These are phyloP conservation scores for Moesziomyces antarcticus DNA, from an alignment of 1,284 basidiomycete genomes.

Conservation along the genomic window DNA sequence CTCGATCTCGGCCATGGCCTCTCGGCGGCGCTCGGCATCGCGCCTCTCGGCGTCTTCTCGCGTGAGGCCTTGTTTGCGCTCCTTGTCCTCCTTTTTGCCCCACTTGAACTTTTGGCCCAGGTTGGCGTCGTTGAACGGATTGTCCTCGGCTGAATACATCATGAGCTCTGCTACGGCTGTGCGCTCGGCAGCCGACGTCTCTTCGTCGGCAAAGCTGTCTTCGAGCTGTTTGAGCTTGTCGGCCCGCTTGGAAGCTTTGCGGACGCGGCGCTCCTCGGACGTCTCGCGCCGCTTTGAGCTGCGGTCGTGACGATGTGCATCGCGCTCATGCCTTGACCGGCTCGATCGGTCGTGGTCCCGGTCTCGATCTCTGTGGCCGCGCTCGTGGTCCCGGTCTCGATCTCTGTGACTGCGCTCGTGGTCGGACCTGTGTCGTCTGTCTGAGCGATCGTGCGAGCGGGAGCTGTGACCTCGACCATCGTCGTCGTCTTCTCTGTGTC, in stretches of 20 bases:
- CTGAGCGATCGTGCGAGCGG: conserved; percentile 14
- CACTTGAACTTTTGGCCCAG: conserved; percentile 92
- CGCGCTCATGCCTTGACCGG: conserved; percentile 22
- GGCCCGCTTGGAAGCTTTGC: conserved; percentile 56
- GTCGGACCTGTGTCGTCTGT: conserved; percentile 15
- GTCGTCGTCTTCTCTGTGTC: conserved; percentile 23
- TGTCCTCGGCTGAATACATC: conserved; percentile 88
- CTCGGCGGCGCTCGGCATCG: conserved; percentile 83
- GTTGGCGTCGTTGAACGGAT: conserved; percentile 97
- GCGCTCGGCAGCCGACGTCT: conserved; percentile 47
- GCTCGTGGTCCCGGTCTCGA: conserved; percentile 10
- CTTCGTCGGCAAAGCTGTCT: conserved; percentile 32
- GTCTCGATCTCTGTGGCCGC: conserved; percentile 13
- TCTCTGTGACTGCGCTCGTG: conserved; percentile 22
- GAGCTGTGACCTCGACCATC: conserved; percentile 18
- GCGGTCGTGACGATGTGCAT: conserved; percentile 21
- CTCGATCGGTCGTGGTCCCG: conserved; percentile 20
- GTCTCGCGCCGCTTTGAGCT: conserved; percentile 39
- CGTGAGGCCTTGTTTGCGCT: conserved; percentile 85
- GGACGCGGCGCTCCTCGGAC: conserved; percentile 53
- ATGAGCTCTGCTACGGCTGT: conserved; percentile 61
- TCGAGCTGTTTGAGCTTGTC: conserved; percentile 37
- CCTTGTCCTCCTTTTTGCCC: conserved; percentile 98
- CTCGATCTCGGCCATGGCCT: conserved; percentile 89
- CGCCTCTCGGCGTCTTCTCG: conserved; percentile 81